These are phyloP conservation scores for Tilletiopsis washingtonensis DNA, from an alignment of 1,284 basidiomycete genomes.

Conservation along the genomic window DNA sequence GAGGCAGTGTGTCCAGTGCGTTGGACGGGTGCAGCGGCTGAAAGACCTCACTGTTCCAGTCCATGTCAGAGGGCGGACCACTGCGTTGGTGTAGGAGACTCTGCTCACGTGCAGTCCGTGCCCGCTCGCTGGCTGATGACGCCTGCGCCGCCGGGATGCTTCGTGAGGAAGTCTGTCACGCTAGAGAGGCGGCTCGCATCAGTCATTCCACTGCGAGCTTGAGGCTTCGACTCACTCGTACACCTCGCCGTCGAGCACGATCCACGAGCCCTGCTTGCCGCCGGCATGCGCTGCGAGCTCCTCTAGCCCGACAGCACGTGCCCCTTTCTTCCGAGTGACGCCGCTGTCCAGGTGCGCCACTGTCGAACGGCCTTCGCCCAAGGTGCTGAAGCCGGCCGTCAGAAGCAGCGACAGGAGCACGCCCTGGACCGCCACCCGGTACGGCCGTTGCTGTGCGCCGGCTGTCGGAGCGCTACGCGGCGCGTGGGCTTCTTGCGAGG, in stretches of 20 bases:
- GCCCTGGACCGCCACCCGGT: too few species aligned
- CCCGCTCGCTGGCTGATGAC: constrained; percentile 74
- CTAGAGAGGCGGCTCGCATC: not conserved
- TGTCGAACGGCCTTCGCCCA: too few species aligned
- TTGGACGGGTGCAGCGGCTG: constrained; percentile 67
- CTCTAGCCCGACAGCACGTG: constrained; percentile 31
- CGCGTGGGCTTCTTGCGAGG: too few species aligned
- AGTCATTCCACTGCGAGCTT: too few species aligned
- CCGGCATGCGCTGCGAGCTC: constrained; percentile 31
- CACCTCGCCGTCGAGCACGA: constrained; percentile 41
- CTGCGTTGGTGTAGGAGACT: not conserved
- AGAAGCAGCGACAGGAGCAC: too few species aligned
- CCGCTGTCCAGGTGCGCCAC: too few species aligned
- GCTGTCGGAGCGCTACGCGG: too few species aligned
- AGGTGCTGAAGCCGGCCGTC: too few species aligned
- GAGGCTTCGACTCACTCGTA: constrained; percentile 37
- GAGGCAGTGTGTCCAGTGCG: constrained; percentile 61
- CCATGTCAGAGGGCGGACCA: not conserved
- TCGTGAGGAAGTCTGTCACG: constrained; percentile 69
- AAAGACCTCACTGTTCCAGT: constrained; percentile 52
- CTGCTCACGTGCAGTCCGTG: constrained; percentile 61
- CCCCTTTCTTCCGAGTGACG: too few species aligned
- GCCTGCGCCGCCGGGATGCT: constrained; percentile 70
- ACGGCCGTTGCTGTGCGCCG: too few species aligned
- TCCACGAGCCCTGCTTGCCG: constrained; percentile 27